These are phyloP conservation scores for Vitis hybrid DNA, from an alignment of 177 flowering plant species.

Conservation along the genomic window DNA sequence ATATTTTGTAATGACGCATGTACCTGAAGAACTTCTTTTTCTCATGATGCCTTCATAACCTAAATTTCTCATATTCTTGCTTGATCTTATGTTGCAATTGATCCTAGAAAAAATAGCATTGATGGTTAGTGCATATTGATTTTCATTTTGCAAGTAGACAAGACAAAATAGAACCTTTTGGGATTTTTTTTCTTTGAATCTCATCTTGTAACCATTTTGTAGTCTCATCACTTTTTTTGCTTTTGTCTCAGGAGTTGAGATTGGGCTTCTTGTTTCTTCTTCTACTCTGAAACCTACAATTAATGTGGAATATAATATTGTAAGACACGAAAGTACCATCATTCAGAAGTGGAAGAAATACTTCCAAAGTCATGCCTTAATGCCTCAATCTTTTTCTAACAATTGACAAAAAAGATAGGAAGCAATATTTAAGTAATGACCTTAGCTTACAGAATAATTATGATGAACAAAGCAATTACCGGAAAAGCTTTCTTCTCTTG, in stretches of 20 bases:
- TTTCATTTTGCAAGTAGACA: background rate
- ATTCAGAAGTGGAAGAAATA: slow-evolving; percentile 63
- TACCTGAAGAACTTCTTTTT: slow-evolving; percentile 99
- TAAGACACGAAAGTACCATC: background rate
- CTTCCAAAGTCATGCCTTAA: slow-evolving; percentile 57
- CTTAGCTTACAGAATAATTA: background rate
- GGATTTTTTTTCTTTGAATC: slow-evolving; percentile 77
- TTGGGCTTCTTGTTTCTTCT: slow-evolving; percentile 95
- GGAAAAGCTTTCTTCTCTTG: slow-evolving; percentile 68
- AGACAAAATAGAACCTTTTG: slow-evolving; percentile 62
- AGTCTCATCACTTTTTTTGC: slow-evolving; percentile 84
- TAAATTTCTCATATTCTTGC: slow-evolving; percentile 95
- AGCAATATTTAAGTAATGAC: background rate
- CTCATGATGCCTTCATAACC: slow-evolving; percentile 88
- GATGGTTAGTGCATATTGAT: background rate
- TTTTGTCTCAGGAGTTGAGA: slow-evolving; percentile 85
- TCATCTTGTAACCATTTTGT: slow-evolving; percentile 82
- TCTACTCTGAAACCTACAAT: slow-evolving; percentile 81
- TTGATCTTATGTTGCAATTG: slow-evolving; percentile 96
- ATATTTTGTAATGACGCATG: background rate
- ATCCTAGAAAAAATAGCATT: slow-evolving; percentile 45
- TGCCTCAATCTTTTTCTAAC: slow-evolving; percentile 87
- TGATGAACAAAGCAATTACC: slow-evolving; percentile 35
- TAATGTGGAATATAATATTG: background rate
- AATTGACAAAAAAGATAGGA: slow-evolving; percentile 10